Evolutionary conservation across 2,329 filamentous ascomycete species (phyloP).

Genomic region (Periconia macrospinosa): DNA sequence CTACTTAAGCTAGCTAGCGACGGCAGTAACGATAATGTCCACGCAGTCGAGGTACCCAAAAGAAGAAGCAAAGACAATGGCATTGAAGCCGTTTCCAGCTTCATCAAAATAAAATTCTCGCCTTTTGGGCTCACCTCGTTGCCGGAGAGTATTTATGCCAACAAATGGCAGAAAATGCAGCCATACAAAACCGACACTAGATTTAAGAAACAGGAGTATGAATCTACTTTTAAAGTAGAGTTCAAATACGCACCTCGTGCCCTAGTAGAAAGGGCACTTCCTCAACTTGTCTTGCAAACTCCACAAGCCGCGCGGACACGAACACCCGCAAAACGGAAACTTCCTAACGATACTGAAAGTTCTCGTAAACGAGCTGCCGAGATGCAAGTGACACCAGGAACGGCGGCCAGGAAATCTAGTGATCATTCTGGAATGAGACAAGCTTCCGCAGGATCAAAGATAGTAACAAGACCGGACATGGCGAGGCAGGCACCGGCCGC

Average conservation of each 20-base stretch:
- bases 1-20: constrained; percentile 11
- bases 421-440: not conserved
- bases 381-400: not conserved
- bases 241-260: constrained; percentile 3
- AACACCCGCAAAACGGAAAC: not conserved
- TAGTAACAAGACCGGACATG: constrained; percentile 3
- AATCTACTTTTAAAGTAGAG: constrained; percentile 32
- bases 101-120: constrained; percentile 39
- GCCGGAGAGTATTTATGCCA: constrained; percentile 30
- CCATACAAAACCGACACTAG: constrained; percentile 34
- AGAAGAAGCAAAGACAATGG: constrained; percentile 20
- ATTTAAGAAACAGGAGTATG: constrained; percentile 42
- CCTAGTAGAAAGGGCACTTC: constrained; percentile 17
- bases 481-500: constrained; percentile 5
- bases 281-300: constrained; percentile 11
- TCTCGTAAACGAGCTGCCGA: not conserved
- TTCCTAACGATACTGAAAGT: not conserved
- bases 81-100: not conserved
- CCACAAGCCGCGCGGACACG: too few species aligned
- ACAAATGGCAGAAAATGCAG: constrained; percentile 20
- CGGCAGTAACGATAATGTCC: constrained; percentile 18
- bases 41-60: constrained; percentile 34
- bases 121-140: constrained; percentile 35
- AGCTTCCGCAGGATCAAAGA: not conserved
- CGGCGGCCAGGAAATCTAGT: not conserved